A percentile compares a stretch with the other conserved stretches of the same genome.
These are phyloP conservation scores for Penicillium canescens DNA, from an alignment of 495 filamentous ascomycete genomes.

Conservation along the genomic window DNA sequence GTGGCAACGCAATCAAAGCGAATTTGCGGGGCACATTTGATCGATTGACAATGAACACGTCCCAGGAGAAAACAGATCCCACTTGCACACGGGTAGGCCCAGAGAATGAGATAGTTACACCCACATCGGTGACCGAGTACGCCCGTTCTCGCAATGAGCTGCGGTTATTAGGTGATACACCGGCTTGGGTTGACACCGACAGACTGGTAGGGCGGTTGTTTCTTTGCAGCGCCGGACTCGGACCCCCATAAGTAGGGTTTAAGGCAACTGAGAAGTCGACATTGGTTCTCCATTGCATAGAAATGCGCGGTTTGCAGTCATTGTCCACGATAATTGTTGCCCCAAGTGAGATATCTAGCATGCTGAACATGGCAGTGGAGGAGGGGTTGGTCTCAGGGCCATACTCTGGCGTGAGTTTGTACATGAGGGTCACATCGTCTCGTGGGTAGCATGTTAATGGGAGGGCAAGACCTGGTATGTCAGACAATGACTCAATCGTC, in stretches of 20 bases:
- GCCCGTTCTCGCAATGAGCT: constrained; percentile 54
- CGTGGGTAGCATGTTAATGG: constrained; percentile 73
- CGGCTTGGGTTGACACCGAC: constrained; percentile 28
- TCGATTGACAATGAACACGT: constrained; percentile 86
- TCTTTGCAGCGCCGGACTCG: constrained; percentile 53
- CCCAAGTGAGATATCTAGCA: constrained; percentile 63
- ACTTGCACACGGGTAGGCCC: constrained; percentile 62
- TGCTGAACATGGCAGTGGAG: constrained; percentile 49
- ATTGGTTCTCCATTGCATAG: constrained; percentile 78
- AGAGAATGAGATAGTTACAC: constrained; percentile 74
- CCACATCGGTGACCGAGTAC: constrained; percentile 57
- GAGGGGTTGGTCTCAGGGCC: constrained; percentile 51
- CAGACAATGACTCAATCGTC: constrained; percentile 64
- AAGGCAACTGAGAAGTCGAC: constrained; percentile 78
- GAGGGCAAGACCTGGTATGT: constrained; percentile 55
- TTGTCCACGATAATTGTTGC: constrained; percentile 64
- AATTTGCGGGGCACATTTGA: constrained; percentile 69
- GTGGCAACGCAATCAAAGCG: constrained; percentile 75
- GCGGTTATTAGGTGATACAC: constrained; percentile 44
- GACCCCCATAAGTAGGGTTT: constrained; percentile 63
- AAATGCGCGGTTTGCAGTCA: constrained; percentile 69
- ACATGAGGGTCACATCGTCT: constrained; percentile 84
- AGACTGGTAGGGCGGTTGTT: constrained; percentile 57
- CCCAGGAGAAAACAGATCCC: constrained; percentile 82
- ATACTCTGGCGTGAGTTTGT: constrained; percentile 69